Evolutionary conservation across 148 eudicot genomes (phyloP).

Genomic region (Dianthus caryophyllus): DNA sequence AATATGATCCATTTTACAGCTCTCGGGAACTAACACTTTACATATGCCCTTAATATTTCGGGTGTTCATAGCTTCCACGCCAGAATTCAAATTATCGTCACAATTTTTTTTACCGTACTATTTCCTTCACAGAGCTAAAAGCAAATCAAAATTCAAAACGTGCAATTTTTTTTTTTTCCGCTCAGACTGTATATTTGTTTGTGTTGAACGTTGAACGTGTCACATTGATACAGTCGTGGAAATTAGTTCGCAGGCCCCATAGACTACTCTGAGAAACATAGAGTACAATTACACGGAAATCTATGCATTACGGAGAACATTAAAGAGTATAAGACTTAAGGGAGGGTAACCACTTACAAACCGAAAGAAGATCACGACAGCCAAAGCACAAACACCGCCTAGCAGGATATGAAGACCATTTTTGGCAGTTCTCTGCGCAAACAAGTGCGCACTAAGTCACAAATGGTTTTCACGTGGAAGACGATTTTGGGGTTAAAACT

Average conservation of each 20-base stretch:
- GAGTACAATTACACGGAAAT: neutral
- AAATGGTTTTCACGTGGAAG: neutral
- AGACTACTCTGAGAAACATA: too few relatives aligned
- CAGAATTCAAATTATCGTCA: too few relatives aligned
- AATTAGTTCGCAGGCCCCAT: too few relatives aligned
- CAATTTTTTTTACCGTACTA: too few relatives aligned
- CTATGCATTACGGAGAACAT: neutral
- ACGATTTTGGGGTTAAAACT: neutral
- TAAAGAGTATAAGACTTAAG: neutral
- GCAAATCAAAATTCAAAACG: too few relatives aligned
- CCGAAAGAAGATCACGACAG: conserved; percentile 87
- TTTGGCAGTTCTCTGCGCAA: conserved; percentile 78
- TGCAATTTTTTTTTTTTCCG: too few relatives aligned
- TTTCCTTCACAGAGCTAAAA: too few relatives aligned
- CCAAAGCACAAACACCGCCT: conserved; percentile 84
- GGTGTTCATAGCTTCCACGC: too few relatives aligned
- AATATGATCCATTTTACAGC: neutral
- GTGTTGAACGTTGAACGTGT: too few relatives aligned
- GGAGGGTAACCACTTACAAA: conserved; percentile 51
- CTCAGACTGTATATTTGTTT: too few relatives aligned
- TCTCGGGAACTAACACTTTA: neutral
- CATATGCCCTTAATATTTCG: neutral
- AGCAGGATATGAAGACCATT: conserved; percentile 92
- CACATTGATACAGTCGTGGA: too few relatives aligned
- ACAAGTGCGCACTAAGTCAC: neutral